Percentiles rank a stretch among this genome's conserved stretches.
Evolutionary conservation across 768 basidiomycete genomes (phyloP).

Genomic region (Cantharellus anzutake): DNA sequence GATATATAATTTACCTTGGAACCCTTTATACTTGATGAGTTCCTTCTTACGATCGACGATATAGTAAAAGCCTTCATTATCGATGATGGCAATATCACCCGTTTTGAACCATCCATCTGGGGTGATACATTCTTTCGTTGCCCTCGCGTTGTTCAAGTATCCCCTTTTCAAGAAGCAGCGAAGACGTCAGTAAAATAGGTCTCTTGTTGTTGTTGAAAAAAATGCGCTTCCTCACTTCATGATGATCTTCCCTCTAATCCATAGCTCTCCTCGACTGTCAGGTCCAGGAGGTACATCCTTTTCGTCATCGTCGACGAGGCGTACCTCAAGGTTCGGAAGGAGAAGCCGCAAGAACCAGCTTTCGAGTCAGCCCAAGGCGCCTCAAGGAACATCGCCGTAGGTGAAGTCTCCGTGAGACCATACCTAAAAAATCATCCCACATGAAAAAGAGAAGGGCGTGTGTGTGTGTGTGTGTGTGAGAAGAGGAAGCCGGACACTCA

Average conservation of each 20-base stretch:
- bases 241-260: conserved; percentile 32
- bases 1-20: not conserved
- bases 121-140: conserved; percentile 52
- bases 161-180: conserved; percentile 24
- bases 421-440: not conserved
- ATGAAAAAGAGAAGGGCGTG: not conserved
- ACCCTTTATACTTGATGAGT: conserved; percentile 54
- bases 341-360: conserved; percentile 48
- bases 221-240: conserved; percentile 37
- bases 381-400: not conserved
- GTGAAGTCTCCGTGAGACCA: not conserved
- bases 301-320: conserved; percentile 46
- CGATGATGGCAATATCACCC: conserved; percentile 56
- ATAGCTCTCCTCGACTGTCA: conserved; percentile 50
- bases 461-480: not conserved
- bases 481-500: not conserved
- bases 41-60: conserved; percentile 64
- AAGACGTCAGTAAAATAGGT: not conserved
- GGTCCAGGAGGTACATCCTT: conserved; percentile 29
- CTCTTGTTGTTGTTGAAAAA: not conserved
- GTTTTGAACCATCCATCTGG: conserved; percentile 74
- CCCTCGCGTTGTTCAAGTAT: conserved; percentile 52
- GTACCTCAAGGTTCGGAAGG: conserved; percentile 56
- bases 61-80: conserved; percentile 50
- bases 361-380: conserved; percentile 15